Evolutionary conservation across 176 grass and related monocot genomes (phyloP).

Genomic region (Eleusine indica): DNA sequence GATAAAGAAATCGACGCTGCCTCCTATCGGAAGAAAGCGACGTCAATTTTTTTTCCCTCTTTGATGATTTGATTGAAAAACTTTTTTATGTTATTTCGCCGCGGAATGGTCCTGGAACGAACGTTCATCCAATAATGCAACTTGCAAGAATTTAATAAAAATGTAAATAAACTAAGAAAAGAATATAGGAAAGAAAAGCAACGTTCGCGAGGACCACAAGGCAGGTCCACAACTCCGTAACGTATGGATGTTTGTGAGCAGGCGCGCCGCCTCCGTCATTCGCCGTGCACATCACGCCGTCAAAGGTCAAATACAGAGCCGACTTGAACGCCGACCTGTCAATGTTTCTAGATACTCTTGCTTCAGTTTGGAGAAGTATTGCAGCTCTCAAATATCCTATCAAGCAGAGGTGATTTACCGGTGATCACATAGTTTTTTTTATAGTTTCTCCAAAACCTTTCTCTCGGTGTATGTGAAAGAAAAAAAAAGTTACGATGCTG

Average conservation of each 20-base stretch:
- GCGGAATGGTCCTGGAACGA: not conserved
- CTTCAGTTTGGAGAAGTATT: not conserved
- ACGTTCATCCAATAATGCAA: not conserved
- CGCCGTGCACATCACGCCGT: not conserved
- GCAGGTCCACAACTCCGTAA: not conserved
- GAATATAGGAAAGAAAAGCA: not conserved
- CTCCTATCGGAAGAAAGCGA: conserved; percentile 18
- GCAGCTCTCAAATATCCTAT: too few relatives aligned
- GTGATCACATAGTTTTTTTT: too few relatives aligned
- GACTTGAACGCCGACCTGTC: not conserved
- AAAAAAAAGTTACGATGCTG: too few relatives aligned
- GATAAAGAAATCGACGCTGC: not conserved
- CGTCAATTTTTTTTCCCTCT: not conserved
- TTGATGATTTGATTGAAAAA: not conserved
- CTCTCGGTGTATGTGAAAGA: too few relatives aligned
- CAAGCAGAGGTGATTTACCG: too few relatives aligned
- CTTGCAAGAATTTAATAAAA: not conserved
- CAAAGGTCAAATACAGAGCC: not conserved
- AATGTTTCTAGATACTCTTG: not conserved
- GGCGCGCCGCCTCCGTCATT: not conserved
- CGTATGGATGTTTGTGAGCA: not conserved
- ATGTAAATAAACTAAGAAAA: not conserved
- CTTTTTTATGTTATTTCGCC: not conserved
- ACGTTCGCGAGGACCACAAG: not conserved
- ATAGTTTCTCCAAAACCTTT: too few relatives aligned